These are phyloP conservation scores for Candida ascalaphidarum DNA, from an alignment of 805 yeast species.

Conservation along the genomic window DNA sequence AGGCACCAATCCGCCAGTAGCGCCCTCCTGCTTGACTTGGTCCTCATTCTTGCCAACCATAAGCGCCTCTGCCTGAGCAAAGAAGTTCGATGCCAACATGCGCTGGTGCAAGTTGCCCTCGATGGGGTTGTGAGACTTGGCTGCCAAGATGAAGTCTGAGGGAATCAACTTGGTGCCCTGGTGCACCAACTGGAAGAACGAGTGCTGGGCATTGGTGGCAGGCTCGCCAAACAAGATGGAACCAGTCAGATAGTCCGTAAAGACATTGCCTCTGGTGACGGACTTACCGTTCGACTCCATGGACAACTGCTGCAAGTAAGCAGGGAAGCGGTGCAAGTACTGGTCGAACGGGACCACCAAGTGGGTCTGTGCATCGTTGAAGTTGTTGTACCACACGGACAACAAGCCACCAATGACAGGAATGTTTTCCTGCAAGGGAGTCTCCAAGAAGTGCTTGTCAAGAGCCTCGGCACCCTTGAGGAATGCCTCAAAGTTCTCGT, in stretches of 20 bases:
- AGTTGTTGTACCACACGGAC: conserved; percentile 97
- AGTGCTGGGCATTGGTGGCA: conserved; percentile 97
- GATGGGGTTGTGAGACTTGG: conserved; percentile 96
- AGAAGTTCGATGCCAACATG: conserved; percentile 98
- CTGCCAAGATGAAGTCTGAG: conserved; percentile 93
- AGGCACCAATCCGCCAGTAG: conserved; percentile 77
- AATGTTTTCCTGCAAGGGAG: conserved; percentile 86
- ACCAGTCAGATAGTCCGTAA: conserved; percentile 93
- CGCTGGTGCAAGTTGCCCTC: conserved; percentile 90
- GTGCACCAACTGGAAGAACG: conserved; percentile 98
- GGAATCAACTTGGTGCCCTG: conserved; percentile 98
- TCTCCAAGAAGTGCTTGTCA: conserved; percentile 78
- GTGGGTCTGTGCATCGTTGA: conserved; percentile 96
- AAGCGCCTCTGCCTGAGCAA: conserved; percentile 96
- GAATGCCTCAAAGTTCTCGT: conserved; percentile 85
- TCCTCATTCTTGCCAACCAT: conserved; percentile 90
- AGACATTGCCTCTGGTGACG: conserved; percentile 85
- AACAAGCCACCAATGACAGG: conserved; percentile 90
- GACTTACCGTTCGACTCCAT: conserved; percentile 99
- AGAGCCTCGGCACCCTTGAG: conserved; percentile 97
- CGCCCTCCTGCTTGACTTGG: conserved; percentile 83
- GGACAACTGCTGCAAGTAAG: conserved; percentile 95
- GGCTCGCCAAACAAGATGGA: conserved; percentile 97
- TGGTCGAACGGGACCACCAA: conserved; percentile 98
- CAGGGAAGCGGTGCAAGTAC: conserved; percentile 98